phyloP scores from a whole-genome alignment of 495 filamentous ascomycete species.

The Melanomma pulvis-pyrius region DNA sequence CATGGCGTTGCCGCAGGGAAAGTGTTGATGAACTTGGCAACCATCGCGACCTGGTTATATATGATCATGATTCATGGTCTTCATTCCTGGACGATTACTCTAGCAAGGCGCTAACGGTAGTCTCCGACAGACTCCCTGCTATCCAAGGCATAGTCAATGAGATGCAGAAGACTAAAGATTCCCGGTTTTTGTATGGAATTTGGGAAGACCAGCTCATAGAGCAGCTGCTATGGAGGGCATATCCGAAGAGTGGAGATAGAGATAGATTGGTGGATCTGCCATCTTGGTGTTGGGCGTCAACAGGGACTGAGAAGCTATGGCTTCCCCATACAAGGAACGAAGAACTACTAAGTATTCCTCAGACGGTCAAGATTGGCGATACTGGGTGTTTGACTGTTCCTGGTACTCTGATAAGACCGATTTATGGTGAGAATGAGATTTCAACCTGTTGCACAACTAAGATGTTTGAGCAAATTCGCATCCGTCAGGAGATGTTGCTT shows the following conservation, averaged over 20 bases:
- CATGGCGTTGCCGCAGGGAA: background rate
- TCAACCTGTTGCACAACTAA: background rate
- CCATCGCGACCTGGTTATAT: background rate
- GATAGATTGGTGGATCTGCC: slow-evolving; percentile 5
- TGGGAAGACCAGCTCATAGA: background rate
- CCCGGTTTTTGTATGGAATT: background rate
- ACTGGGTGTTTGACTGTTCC: background rate
- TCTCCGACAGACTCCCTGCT: background rate
- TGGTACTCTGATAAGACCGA: background rate
- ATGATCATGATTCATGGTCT: background rate
- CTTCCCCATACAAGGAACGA: background rate
- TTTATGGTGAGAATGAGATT: background rate
- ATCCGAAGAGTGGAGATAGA: background rate
- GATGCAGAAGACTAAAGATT: background rate
- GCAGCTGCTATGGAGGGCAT: background rate
- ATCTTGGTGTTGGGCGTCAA: slow-evolving; percentile 4
- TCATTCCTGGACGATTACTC: background rate
- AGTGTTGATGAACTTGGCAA: background rate
- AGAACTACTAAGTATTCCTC: background rate
- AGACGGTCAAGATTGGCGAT: background rate
- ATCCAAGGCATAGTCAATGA: background rate
- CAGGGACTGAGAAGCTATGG: background rate
- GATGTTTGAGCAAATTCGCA: background rate
- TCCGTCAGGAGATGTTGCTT: too few species aligned
- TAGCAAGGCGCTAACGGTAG: background rate